Conservation (phyloP, 164 flowering plant species). For the Piper betle region DNA sequence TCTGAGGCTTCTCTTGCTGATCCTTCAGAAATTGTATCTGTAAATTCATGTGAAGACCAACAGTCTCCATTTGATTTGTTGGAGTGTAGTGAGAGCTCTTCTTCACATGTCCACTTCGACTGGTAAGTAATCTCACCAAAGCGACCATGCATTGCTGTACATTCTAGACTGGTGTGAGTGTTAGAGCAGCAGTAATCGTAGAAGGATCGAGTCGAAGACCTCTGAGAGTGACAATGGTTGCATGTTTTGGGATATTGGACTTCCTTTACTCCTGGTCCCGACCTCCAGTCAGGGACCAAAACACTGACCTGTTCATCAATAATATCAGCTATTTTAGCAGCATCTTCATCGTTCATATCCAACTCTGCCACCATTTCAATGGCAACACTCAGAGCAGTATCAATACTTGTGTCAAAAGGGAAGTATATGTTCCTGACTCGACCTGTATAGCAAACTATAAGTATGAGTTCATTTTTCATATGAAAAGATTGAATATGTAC, state of each 20-base stretch:
- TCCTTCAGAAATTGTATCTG: conserved; percentile 32
- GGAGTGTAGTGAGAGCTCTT: conserved; percentile 19
- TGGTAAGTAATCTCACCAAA: conserved; percentile 65
- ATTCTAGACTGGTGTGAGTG: conserved; percentile 27
- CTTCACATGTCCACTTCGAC: conserved; percentile 37
- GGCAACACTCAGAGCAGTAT: conserved; percentile 80
- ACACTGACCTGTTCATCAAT: conserved; percentile 72
- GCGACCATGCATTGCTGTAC: conserved; percentile 69
- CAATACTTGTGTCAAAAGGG: conserved; percentile 67
- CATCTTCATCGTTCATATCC: conserved; percentile 83
- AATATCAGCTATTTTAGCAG: conserved; percentile 73
- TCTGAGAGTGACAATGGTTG: conserved; percentile 37
- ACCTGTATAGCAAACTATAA: conserved; percentile 33
- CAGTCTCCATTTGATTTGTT: conserved; percentile 20
- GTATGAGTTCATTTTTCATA: background rate
- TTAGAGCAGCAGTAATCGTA: conserved; percentile 24
- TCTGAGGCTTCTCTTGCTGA: conserved; percentile 33
- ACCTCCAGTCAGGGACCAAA: conserved; percentile 71
- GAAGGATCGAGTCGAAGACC: conserved; percentile 33
- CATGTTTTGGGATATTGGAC: conserved; percentile 20
- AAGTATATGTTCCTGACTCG: conserved; percentile 75
- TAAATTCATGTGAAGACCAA: conserved; percentile 36
- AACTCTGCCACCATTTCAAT: conserved; percentile 85
- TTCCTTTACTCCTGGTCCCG: conserved; percentile 26
- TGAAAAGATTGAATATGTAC: background rate